A percentile compares a stretch with the other conserved stretches of the same genome.
These are phyloP conservation scores for Pythium volutum DNA, from an alignment of 352 stramenopile genomes.

Conservation along the genomic window DNA sequence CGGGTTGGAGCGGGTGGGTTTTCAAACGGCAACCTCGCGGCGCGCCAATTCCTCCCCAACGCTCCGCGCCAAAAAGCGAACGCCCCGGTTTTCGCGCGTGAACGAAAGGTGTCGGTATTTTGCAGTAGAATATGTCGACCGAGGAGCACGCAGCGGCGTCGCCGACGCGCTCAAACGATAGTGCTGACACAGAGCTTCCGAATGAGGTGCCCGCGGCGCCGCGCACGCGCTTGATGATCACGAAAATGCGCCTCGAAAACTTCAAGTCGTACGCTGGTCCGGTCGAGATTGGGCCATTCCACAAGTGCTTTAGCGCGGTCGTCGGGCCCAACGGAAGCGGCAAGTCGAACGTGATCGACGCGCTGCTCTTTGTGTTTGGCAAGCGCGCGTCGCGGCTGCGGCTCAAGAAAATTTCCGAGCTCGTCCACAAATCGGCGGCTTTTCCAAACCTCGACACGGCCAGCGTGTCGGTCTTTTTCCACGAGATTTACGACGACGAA, in stretches of 20 bases:
- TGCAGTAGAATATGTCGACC: slow-evolving; percentile 14
- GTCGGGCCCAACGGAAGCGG: slow-evolving; percentile 99
- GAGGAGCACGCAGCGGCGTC: slow-evolving; percentile 1
- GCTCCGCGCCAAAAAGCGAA: neutral
- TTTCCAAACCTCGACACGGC: slow-evolving; percentile 92
- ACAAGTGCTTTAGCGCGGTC: slow-evolving; percentile 99
- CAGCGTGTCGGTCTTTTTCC: slow-evolving; percentile 97
- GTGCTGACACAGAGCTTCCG: neutral
- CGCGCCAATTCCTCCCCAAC: slow-evolving; percentile 10
- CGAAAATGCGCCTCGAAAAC: slow-evolving; percentile 98
- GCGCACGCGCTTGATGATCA: slow-evolving; percentile 93
- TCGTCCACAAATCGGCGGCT: slow-evolving; percentile 96
- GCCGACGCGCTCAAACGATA: slow-evolving; percentile 1
- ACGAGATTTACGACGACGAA: slow-evolving; percentile 94
- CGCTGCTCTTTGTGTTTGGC: slow-evolving; percentile 99
- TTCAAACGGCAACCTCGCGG: slow-evolving; percentile 19
- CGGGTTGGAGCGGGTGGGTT: neutral
- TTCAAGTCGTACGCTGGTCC: slow-evolving; percentile 99
- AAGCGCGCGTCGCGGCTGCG: slow-evolving; percentile 98
- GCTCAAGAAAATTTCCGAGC: slow-evolving; percentile 94
- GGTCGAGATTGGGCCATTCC: slow-evolving; percentile 97
- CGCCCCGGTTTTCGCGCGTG: neutral
- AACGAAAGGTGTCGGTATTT: neutral
- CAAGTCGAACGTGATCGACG: slow-evolving; percentile 99
- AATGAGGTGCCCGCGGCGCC: slow-evolving; percentile 14